Evolutionary conservation across 2,329 filamentous ascomycete species (phyloP).

Genomic region (Dendrostoma leiphaemia): DNA sequence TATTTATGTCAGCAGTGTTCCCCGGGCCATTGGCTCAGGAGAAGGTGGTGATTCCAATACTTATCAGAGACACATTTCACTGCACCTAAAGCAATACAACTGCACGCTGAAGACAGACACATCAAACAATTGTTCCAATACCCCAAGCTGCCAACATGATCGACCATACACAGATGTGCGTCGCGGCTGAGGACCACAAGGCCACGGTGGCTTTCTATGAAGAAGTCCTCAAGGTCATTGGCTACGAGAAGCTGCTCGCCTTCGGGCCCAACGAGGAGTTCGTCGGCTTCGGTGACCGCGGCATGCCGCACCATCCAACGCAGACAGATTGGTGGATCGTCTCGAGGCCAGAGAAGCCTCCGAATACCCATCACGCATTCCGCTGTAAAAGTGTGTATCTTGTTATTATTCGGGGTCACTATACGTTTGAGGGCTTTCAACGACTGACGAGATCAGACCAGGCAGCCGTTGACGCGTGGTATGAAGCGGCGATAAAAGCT

Average conservation of each 20-base stretch:
- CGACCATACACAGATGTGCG: constrained; percentile 32
- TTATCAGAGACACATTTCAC: too few species aligned
- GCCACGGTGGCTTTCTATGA: constrained; percentile 33
- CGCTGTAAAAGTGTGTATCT: constrained; percentile 27
- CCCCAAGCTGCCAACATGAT: constrained; percentile 22
- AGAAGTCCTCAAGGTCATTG: constrained; percentile 33
- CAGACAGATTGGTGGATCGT: constrained; percentile 31
- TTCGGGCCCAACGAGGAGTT: constrained; percentile 25
- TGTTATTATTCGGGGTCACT: neutral
- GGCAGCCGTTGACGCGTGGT: constrained; percentile 41
- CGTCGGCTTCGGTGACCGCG: constrained; percentile 27
- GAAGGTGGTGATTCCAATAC: too few species aligned
- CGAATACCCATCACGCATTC: constrained; percentile 30
- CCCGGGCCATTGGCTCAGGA: too few species aligned
- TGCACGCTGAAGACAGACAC: too few species aligned
- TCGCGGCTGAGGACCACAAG: constrained; percentile 28
- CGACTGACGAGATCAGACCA: constrained; percentile 29
- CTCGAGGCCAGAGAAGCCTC: constrained; percentile 11
- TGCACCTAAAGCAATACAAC: too few species aligned
- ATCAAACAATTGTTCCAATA: too few species aligned
- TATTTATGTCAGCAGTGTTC: too few species aligned
- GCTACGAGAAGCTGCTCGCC: constrained; percentile 30
- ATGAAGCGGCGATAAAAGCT: constrained; percentile 39
- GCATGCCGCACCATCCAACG: constrained; percentile 8
- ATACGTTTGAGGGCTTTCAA: neutral